Conservation (phyloP, 345 rosid species). For the Bruguiera sexangula region DNA sequence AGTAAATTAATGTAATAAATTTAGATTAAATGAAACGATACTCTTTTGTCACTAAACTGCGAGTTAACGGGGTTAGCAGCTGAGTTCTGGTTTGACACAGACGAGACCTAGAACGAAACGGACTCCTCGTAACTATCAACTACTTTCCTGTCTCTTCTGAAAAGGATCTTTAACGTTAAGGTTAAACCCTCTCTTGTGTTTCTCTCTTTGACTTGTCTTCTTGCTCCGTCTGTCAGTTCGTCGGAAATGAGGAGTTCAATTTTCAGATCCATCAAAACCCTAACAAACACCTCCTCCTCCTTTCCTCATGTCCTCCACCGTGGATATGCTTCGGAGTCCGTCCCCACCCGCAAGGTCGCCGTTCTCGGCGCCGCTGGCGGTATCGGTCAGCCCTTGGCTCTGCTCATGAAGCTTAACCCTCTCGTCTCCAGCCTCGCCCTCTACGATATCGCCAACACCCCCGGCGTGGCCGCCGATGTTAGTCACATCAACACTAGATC, state of each 20-base stretch:
- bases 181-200: no score
- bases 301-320: slow-evolving; percentile 37
- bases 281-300: slow-evolving; percentile 10
- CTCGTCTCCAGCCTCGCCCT: slow-evolving; percentile 69
- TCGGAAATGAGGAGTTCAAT: slow-evolving; percentile 34
- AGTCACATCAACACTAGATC: slow-evolving; percentile 80
- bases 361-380: slow-evolving; percentile 87
- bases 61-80: no score
- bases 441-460: slow-evolving; percentile 70
- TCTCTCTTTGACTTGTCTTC: not conserved
- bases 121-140: no score
- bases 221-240: not conserved
- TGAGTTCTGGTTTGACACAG: no score
- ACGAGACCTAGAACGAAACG: no score
- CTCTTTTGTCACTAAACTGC: no score
- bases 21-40: no score
- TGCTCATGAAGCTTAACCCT: slow-evolving; percentile 78
- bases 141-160: no score
- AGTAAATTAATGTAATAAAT: no score
- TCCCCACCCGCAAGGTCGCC: slow-evolving; percentile 61
- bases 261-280: slow-evolving; percentile 48
- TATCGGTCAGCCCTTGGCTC: slow-evolving; percentile 73
- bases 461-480: slow-evolving; percentile 83
- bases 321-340: slow-evolving; percentile 53
- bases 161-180: no score